A percentile compares a stretch with the other conserved stretches of the same genome.
phyloP scores from a whole-genome alignment of 495 filamentous ascomycete genomes.

The Talaromyces adpressus region DNA sequence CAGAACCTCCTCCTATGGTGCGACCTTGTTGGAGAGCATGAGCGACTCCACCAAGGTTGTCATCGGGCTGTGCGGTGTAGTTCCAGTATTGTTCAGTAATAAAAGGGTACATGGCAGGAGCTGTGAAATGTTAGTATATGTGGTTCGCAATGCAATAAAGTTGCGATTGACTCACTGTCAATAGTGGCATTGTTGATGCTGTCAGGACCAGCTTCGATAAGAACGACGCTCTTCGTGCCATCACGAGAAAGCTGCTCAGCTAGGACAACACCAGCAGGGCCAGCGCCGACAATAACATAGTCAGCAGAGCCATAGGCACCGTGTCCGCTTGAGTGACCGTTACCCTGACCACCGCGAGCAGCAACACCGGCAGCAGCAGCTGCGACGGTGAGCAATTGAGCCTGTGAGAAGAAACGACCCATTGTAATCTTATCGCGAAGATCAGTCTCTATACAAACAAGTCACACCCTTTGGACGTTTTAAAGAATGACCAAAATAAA shows the following conservation, averaged over 20 bases:
- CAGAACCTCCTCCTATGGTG: no score
- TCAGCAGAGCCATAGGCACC: not conserved
- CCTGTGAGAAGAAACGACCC: not conserved
- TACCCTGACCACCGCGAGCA: not conserved
- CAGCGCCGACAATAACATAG: slow-evolving; percentile 18
- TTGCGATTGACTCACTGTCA: not conserved
- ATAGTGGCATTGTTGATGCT: slow-evolving; percentile 3
- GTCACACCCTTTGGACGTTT: no score
- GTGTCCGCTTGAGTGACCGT: not conserved
- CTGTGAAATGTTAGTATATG: not conserved
- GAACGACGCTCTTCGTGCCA: slow-evolving; percentile 3
- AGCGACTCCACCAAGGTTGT: slow-evolving; percentile 5
- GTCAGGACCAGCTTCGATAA: slow-evolving; percentile 11
- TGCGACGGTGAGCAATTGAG: not conserved
- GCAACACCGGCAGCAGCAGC: not conserved
- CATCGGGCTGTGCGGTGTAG: slow-evolving; percentile 7
- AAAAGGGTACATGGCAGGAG: not conserved
- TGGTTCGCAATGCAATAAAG: not conserved
- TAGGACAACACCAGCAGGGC: slow-evolving; percentile 16
- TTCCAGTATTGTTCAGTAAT: slow-evolving; percentile 4
- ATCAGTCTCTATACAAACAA: not conserved
- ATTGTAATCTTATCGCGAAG: not conserved
- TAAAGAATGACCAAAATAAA: no score
- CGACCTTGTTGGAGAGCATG: no score
- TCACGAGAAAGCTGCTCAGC: slow-evolving; percentile 15